These are phyloP conservation scores for Teratosphaeria gauchensis DNA, from an alignment of 2,329 filamentous ascomycete species.

Conservation along the genomic window DNA sequence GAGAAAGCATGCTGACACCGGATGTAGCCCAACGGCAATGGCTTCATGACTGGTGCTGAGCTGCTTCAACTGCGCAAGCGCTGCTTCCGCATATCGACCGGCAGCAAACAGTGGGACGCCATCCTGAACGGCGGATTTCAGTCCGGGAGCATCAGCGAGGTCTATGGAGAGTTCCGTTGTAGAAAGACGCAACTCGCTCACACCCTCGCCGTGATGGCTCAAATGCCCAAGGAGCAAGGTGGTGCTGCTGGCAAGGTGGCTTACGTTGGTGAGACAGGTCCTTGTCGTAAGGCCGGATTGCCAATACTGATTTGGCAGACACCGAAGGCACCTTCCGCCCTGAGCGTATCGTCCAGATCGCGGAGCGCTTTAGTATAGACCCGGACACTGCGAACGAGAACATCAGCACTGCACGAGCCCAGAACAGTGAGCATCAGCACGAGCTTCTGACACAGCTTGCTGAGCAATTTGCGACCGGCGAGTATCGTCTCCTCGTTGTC, in stretches of 20 bases:
- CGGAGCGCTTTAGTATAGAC: constrained; percentile 55
- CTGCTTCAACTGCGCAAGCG: constrained; percentile 53
- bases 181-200: constrained; percentile 62
- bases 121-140: constrained; percentile 58
- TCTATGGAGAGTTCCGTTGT: constrained; percentile 54
- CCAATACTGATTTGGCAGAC: constrained; percentile 20
- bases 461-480: constrained; percentile 51
- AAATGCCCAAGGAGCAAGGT: constrained; percentile 47
- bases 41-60: constrained; percentile 58
- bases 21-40: constrained; percentile 45
- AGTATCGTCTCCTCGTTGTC: constrained; percentile 57
- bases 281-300: not conserved
- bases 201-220: constrained; percentile 57
- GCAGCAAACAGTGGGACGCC: constrained; percentile 58
- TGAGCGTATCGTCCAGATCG: constrained; percentile 57
- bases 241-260: constrained; percentile 60
- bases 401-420: constrained; percentile 54
- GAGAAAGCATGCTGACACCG: not conserved
- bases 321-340: constrained; percentile 59
- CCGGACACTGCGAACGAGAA: constrained; percentile 53
- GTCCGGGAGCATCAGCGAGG: constrained; percentile 60
- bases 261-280: constrained; percentile 45
- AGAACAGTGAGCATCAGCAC: constrained; percentile 58
- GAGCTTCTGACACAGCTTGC: constrained; percentile 54
- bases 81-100: constrained; percentile 57